Evolutionary conservation across 2,329 filamentous ascomycete species (phyloP).

Genomic region (Curvularia lunata): DNA sequence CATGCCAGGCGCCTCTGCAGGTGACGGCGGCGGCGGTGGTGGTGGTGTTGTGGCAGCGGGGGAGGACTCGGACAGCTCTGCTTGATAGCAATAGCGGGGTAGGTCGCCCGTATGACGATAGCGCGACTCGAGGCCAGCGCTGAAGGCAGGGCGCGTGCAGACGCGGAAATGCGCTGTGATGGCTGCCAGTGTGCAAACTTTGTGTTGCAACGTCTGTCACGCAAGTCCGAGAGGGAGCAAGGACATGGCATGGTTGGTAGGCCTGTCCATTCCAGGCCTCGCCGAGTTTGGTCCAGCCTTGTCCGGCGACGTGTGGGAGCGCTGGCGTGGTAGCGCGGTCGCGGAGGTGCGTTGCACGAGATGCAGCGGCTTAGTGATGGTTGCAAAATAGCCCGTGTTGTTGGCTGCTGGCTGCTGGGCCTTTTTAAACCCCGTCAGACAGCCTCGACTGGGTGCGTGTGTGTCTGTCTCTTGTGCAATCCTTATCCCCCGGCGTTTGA

Average conservation of each 20-base stretch:
- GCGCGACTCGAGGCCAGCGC: background rate
- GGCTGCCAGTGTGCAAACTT: conserved; percentile 4
- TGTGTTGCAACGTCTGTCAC: conserved; percentile 4
- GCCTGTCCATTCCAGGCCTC: conserved; percentile 31
- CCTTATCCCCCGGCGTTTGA: conserved; percentile 28
- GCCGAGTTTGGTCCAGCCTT: conserved; percentile 38
- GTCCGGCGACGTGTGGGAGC: conserved; percentile 24
- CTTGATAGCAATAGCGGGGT: conserved; percentile 23
- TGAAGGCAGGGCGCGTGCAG: conserved; percentile 3
- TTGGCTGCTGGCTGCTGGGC: conserved; percentile 22
- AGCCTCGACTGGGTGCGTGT: conserved; percentile 19
- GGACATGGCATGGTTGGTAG: conserved; percentile 32
- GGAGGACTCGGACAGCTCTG: conserved; percentile 30
- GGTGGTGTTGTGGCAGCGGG: conserved; percentile 12
- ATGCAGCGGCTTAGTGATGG: conserved; percentile 45
- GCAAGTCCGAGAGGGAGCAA: conserved; percentile 12
- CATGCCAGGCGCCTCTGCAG: conserved; percentile 21
- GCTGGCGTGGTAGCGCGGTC: conserved; percentile 23
- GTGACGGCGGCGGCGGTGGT: conserved; percentile 1
- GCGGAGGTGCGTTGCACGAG: conserved; percentile 45
- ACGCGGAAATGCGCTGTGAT: background rate
- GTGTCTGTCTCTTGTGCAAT: conserved; percentile 21
- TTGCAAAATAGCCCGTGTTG: conserved; percentile 34
- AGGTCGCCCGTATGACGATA: conserved; percentile 18
- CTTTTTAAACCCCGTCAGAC: conserved; percentile 28